Conservation (phyloP, 495 filamentous ascomycete genomes). For the Amphirosellinia nigrospora region DNA sequence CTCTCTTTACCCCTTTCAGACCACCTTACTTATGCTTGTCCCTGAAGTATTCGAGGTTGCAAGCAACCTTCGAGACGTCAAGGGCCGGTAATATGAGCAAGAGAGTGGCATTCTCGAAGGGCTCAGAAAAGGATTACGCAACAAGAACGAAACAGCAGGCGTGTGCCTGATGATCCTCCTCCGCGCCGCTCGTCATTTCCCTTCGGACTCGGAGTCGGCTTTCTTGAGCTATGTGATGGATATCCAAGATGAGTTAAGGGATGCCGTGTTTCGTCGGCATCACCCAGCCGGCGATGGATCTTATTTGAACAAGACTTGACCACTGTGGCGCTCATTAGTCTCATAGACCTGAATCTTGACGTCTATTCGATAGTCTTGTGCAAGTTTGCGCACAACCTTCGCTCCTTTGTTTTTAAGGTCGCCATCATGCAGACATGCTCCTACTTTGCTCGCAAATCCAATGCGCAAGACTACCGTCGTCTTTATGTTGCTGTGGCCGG, state of each 20-base stretch:
- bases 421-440: slow-evolving; percentile 63
- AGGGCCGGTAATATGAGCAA: slow-evolving; percentile 62
- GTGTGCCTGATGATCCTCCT: slow-evolving; percentile 65
- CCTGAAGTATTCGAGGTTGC: slow-evolving; percentile 70
- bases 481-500: slow-evolving; percentile 60
- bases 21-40: slow-evolving; percentile 62
- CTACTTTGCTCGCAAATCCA: slow-evolving; percentile 58
- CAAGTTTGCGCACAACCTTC: slow-evolving; percentile 59
- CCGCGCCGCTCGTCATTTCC: slow-evolving; percentile 64
- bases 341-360: slow-evolving; percentile 63
- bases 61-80: slow-evolving; percentile 64
- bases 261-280: slow-evolving; percentile 65
- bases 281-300: slow-evolving; percentile 49
- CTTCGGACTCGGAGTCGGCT: slow-evolving; percentile 63
- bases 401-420: slow-evolving; percentile 66
- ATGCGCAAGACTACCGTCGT: slow-evolving; percentile 55
- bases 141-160: slow-evolving; percentile 64
- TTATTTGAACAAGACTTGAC: slow-evolving; percentile 64
- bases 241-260: slow-evolving; percentile 67
- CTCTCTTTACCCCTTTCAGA: slow-evolving; percentile 66
- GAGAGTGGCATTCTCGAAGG: slow-evolving; percentile 67
- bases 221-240: slow-evolving; percentile 69
- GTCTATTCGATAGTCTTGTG: slow-evolving; percentile 57
- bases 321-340: slow-evolving; percentile 68
- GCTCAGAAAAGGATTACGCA: slow-evolving; percentile 62